phyloP scores from a whole-genome alignment of 2,329 filamentous ascomycete species.

The Diplocarpon rosae region DNA sequence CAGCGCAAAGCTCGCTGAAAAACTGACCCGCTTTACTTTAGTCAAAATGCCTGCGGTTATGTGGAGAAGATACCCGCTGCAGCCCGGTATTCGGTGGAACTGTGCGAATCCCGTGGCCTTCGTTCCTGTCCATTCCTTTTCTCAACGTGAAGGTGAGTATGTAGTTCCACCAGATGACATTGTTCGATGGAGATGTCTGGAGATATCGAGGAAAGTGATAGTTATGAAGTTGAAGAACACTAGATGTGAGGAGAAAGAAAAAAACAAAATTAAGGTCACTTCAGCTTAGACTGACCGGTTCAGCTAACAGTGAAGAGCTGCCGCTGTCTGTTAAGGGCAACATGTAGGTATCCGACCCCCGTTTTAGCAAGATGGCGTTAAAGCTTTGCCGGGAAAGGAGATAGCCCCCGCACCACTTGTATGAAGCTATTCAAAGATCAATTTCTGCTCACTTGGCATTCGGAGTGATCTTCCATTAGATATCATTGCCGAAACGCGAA shows the following conservation, averaged over 20 bases:
- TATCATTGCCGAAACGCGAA: too few relatives aligned
- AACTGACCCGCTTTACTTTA: constrained; percentile 52
- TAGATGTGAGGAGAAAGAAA: neutral
- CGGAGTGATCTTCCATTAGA: too few relatives aligned
- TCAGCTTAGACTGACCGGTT: neutral
- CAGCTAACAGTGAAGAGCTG: neutral
- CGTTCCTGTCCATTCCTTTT: constrained; percentile 8
- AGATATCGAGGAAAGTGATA: neutral
- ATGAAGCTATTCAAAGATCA: neutral
- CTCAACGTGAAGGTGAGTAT: constrained; percentile 7
- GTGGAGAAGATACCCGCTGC: constrained; percentile 65
- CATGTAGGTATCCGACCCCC: neutral
- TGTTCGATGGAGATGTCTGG: neutral
- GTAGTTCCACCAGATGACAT: constrained; percentile 6
- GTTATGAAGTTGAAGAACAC: neutral
- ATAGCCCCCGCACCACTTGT: neutral
- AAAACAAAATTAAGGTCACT: neutral
- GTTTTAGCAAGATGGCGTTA: neutral
- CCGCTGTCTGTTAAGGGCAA: neutral
- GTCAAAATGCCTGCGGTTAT: constrained; percentile 59
- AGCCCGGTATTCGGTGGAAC: constrained; percentile 45
- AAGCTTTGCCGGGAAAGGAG: neutral
- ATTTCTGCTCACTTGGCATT: too few relatives aligned
- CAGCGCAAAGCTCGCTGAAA: constrained; percentile 62
- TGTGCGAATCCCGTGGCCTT: constrained; percentile 47